Percentiles rank a stretch among this genome's conserved stretches.
phyloP scores from a whole-genome alignment of 257 asterid species.

The Primulina huaijiensis region DNA sequence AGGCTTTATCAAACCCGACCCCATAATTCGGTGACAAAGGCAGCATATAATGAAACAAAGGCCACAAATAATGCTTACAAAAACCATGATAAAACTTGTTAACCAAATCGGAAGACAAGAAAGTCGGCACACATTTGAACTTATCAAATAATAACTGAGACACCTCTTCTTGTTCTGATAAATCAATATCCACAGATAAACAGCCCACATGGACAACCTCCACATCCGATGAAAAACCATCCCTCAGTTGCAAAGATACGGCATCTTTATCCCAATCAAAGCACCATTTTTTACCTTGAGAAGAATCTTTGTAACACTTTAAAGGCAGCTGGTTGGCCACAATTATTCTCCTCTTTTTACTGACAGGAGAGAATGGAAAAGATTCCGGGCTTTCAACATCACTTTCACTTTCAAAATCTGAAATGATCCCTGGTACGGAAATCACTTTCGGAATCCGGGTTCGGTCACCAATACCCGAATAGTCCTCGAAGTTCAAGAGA shows the following conservation, averaged over 20 bases:
- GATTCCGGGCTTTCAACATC: constrained; percentile 30
- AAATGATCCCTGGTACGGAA: constrained; percentile 59
- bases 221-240: constrained; percentile 37
- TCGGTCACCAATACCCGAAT: constrained; percentile 45
- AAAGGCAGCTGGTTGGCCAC: constrained; percentile 81
- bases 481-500: constrained; percentile 63
- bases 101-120: constrained; percentile 36
- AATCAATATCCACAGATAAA: constrained; percentile 40
- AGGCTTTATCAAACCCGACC: constrained; percentile 37
- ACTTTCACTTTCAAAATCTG: constrained; percentile 47
- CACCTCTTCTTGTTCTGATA: constrained; percentile 47
- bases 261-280: constrained; percentile 54
- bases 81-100: constrained; percentile 53
- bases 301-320: constrained; percentile 28
- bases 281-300: constrained; percentile 33
- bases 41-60: constrained; percentile 52
- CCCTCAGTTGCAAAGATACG: constrained; percentile 40
- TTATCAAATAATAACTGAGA: constrained; percentile 37
- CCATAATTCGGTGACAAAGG: constrained; percentile 47
- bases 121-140: constrained; percentile 56
- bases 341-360: constrained; percentile 48
- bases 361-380: constrained; percentile 32
- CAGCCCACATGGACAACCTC: constrained; percentile 47
- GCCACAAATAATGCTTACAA: constrained; percentile 59
- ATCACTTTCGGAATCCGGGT: constrained; percentile 66